These are phyloP conservation scores for Rhazya stricta DNA, from an alignment of 257 asterid genomes.

Conservation along the genomic window DNA sequence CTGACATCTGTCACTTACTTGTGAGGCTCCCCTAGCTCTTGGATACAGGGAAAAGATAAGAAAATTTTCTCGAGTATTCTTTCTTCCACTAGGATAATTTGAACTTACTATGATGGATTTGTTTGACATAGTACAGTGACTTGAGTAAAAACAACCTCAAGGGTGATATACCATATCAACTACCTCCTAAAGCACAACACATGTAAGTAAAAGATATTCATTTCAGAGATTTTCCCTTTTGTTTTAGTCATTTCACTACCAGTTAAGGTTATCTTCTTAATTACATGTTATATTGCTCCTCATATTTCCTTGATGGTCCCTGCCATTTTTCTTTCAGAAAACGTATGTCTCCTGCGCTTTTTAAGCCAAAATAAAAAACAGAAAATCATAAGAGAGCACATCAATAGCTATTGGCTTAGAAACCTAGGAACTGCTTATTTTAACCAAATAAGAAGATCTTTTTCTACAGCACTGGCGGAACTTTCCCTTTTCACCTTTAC, in stretches of 20 bases:
- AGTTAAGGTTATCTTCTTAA: background rate
- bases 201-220: conserved; percentile 36
- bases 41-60: background rate
- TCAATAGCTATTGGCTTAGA: background rate
- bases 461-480: background rate
- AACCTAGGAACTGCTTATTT: background rate
- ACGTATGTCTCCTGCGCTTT: background rate
- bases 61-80: conserved; percentile 8
- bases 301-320: background rate
- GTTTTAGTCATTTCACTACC: background rate
- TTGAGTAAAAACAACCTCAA: conserved; percentile 56
- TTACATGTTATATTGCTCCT: background rate
- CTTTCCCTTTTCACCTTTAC: background rate
- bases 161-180: conserved; percentile 55
- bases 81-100: conserved; percentile 9
- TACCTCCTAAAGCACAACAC: conserved; percentile 45
- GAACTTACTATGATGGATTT: conserved; percentile 26
- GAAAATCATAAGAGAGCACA: too few species aligned
- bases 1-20: conserved; percentile 43
- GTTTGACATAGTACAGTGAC: conserved; percentile 58
- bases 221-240: background rate
- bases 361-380: background rate
- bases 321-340: background rate
- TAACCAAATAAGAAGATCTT: background rate
- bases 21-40: conserved; percentile 40